Evolutionary conservation across 2,329 filamentous ascomycete genomes (phyloP).

Genomic region (Diaporthe sp.): DNA sequence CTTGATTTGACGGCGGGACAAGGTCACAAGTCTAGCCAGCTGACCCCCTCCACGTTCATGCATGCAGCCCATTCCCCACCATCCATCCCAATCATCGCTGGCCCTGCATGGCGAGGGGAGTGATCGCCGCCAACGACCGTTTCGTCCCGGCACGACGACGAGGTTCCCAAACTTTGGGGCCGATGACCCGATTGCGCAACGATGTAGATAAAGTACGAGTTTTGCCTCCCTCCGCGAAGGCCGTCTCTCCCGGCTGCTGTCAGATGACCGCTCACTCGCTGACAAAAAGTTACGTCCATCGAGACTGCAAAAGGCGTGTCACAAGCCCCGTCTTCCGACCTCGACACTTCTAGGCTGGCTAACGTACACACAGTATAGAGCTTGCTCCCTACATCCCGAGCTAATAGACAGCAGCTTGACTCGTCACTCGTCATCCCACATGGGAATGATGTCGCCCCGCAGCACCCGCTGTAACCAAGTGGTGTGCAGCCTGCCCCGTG

Average conservation of each 20-base stretch:
- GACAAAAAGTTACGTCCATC: background rate
- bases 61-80: conserved; percentile 32
- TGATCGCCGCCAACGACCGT: conserved; percentile 33
- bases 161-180: background rate
- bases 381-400: conserved; percentile 5
- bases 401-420: conserved; percentile 27
- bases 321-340: conserved; percentile 12
- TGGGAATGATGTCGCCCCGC: conserved; percentile 34
- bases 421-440: conserved; percentile 38
- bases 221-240: background rate
- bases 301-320: background rate
- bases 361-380: conserved; percentile 25
- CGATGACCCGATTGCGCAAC: conserved; percentile 14
- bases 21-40: conserved; percentile 36
- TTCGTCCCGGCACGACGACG: conserved; percentile 20
- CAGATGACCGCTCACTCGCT: conserved; percentile 2
- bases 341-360: background rate
- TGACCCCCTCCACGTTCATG: conserved; percentile 38
- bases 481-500: conserved; percentile 29
- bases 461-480: conserved; percentile 25
- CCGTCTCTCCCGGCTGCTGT: conserved; percentile 4
- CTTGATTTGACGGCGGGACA: conserved; percentile 30
- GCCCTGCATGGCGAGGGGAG: conserved; percentile 21
- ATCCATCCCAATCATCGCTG: conserved; percentile 32
- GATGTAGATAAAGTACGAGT: conserved; percentile 16